Conservation (phyloP, 2,329 filamentous ascomycete genomes). For the Talaromyces sp. region DNA sequence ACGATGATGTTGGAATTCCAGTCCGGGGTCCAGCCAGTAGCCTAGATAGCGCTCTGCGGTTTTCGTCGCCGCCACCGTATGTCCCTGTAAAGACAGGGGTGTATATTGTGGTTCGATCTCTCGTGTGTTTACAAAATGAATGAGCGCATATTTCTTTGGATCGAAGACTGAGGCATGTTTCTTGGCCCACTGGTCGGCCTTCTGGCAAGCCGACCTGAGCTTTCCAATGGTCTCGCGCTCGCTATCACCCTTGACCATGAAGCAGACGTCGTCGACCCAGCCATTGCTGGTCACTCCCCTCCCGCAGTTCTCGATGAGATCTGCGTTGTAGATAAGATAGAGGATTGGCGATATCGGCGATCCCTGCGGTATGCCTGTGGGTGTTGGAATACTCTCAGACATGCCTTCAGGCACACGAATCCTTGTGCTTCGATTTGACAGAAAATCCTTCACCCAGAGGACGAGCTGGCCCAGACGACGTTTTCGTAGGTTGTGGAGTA, state of each 20-base stretch:
- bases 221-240: not conserved
- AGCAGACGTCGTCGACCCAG: constrained; percentile 14
- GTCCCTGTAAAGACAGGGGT: constrained; percentile 1
- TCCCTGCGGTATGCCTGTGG: constrained; percentile 29
- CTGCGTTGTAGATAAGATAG: constrained; percentile 32
- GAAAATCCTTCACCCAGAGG: too few relatives aligned
- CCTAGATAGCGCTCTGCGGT: constrained; percentile 1
- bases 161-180: constrained; percentile 8
- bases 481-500: constrained; percentile 8
- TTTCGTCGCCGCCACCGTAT: not conserved
- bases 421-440: too few relatives aligned
- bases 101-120: constrained; percentile 3
- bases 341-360: constrained; percentile 29
- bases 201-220: not conserved
- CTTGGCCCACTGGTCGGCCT: constrained; percentile 5
- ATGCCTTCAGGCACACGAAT: too few relatives aligned
- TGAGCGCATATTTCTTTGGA: constrained; percentile 9
- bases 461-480: too few relatives aligned
- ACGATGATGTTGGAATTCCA: constrained; percentile 9
- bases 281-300: not conserved
- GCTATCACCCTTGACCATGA: not conserved
- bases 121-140: constrained; percentile 7
- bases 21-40: constrained; percentile 4
- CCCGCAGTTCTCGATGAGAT: constrained; percentile 21
- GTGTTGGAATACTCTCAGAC: too few relatives aligned